A percentile compares a stretch with the other conserved stretches of the same genome.
phyloP scores from a whole-genome alignment of 2,329 filamentous ascomycete genomes.

The Penicillium sp. region DNA sequence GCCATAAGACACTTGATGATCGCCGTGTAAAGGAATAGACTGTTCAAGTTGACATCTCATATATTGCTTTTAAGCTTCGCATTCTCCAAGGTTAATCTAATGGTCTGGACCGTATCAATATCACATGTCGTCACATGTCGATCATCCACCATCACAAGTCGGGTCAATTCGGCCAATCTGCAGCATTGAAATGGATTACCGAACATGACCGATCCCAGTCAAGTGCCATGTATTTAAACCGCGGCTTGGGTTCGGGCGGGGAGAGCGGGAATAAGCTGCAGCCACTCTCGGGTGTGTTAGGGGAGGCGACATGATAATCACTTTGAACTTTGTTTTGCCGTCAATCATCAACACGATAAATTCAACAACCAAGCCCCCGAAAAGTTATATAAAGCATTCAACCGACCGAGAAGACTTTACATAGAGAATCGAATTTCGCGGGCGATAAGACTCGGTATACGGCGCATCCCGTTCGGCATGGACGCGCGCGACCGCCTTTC shows the following conservation, averaged over 20 bases:
- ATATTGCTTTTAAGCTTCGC: too few species aligned
- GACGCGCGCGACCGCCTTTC: background rate
- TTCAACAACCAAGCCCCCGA: background rate
- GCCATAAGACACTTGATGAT: too few species aligned
- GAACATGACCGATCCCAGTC: background rate
- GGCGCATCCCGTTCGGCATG: conserved; percentile 8
- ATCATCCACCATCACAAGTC: conserved; percentile 14
- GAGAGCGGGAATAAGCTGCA: conserved; percentile 6
- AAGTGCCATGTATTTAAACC: conserved; percentile 1
- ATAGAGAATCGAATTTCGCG: conserved; percentile 2
- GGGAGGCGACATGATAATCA: background rate
- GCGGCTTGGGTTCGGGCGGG: conserved; percentile 21
- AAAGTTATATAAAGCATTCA: conserved; percentile 15
- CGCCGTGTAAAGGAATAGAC: too few species aligned
- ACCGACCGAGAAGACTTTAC: background rate
- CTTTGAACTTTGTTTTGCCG: conserved; percentile 5
- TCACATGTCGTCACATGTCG: conserved; percentile 18
- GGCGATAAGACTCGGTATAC: conserved; percentile 18
- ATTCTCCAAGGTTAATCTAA: background rate
- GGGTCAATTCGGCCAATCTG: conserved; percentile 10
- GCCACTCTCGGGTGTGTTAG: conserved; percentile 15
- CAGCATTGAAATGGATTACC: conserved; percentile 1
- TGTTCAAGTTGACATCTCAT: too few species aligned
- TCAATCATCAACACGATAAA: conserved; percentile 1
- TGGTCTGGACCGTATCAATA: background rate